Percentiles rank a stretch among this genome's conserved stretches.
Evolutionary conservation across 441 rosid genomes (phyloP).

Genomic region (Populus tomentosa): DNA sequence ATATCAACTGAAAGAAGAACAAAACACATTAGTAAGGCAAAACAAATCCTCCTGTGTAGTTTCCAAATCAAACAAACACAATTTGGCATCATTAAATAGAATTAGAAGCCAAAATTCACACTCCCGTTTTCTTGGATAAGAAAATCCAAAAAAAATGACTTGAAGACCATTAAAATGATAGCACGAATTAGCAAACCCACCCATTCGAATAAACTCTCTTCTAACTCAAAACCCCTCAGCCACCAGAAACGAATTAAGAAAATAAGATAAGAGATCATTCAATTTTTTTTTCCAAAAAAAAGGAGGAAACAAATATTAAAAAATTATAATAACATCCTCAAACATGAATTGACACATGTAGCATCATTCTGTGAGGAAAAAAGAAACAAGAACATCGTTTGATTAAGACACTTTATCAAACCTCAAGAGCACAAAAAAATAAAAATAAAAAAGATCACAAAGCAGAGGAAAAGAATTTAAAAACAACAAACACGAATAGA

Average conservation of each 20-base stretch:
- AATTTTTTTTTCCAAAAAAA: neutral
- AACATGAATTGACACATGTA: neutral
- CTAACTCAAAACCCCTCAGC: neutral
- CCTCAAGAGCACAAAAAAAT: neutral
- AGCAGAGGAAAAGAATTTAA: neutral
- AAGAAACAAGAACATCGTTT: neutral
- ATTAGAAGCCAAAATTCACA: neutral
- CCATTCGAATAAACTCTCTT: neutral
- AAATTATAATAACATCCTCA: neutral
- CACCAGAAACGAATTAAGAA: neutral
- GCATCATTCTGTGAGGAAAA: neutral
- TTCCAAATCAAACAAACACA: neutral
- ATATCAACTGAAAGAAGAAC: slow-evolving; percentile 33
- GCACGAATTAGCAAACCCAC: neutral
- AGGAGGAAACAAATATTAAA: neutral
- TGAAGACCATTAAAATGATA: neutral
- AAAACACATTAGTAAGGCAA: slow-evolving; percentile 16
- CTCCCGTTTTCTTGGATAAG: neutral
- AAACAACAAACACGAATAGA: slow-evolving; percentile 9
- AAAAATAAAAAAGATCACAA: neutral
- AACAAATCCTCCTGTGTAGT: neutral
- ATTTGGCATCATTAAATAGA: slow-evolving; percentile 3
- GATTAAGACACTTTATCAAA: slow-evolving; percentile 11
- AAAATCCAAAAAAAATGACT: neutral
- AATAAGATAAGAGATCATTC: neutral